These are phyloP conservation scores for Metrosideros polymorpha DNA, from an alignment of 441 rosid genomes.

Conservation along the genomic window DNA sequence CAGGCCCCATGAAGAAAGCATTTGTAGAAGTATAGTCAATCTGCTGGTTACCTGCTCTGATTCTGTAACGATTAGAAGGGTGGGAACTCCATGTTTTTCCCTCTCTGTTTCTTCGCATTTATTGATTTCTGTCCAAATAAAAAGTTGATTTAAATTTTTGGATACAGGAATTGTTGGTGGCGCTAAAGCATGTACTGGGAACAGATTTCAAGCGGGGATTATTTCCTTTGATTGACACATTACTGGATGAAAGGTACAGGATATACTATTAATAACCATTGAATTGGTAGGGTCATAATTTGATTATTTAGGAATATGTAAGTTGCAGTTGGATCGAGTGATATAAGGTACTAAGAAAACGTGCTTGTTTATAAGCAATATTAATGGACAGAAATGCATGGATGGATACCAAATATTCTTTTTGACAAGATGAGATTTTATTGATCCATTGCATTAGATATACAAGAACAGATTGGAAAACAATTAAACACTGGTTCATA, in stretches of 20 bases:
- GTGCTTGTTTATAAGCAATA: neutral
- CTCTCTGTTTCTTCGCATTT: neutral
- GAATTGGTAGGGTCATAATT: neutral
- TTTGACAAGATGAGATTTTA: neutral
- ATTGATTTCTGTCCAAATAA: conserved; percentile 1
- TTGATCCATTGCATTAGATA: neutral
- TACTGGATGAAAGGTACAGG: conserved; percentile 87
- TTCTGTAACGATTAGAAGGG: conserved; percentile 94
- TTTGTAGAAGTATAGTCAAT: conserved; percentile 95
- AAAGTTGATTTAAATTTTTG: conserved; percentile 9
- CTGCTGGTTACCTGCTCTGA: conserved; percentile 97
- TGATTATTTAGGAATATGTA: neutral
- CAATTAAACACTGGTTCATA: neutral
- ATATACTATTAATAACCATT: neutral
- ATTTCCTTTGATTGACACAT: conserved; percentile 89
- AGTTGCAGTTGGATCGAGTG: neutral
- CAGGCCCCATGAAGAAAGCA: conserved; percentile 93
- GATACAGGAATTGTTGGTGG: conserved; percentile 87
- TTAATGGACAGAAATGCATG: neutral
- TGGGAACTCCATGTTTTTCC: conserved; percentile 11
- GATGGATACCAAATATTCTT: neutral
- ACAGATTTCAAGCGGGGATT: conserved; percentile 99
- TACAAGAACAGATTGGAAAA: neutral
- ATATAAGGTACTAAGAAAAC: neutral
- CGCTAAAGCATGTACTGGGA: conserved; percentile 94